phyloP scores from a whole-genome alignment of 2,329 filamentous ascomycete species.

The Dissoconium aciculare region DNA sequence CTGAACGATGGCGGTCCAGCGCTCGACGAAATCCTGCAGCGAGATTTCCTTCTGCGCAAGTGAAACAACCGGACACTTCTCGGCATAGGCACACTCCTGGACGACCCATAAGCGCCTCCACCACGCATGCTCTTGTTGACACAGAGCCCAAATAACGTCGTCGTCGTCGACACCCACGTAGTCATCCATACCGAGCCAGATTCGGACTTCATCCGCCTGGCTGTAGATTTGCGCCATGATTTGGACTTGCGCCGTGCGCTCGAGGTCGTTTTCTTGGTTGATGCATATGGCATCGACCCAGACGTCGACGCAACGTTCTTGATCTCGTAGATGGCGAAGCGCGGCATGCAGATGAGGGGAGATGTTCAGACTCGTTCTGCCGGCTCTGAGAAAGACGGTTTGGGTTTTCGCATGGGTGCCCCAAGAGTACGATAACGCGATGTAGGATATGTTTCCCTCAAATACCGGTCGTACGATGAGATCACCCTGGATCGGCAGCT shows the following conservation, averaged over 20 bases:
- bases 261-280: conserved; percentile 2
- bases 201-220: background rate
- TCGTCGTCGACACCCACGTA: conserved; percentile 1
- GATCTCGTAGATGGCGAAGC: background rate
- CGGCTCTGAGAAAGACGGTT: background rate
- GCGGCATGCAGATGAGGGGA: background rate
- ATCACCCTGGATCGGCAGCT: background rate
- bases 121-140: background rate
- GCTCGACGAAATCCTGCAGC: background rate
- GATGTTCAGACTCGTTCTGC: background rate
- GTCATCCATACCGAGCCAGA: conserved; percentile 7
- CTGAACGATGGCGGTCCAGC: background rate
- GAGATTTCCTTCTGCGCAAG: background rate
- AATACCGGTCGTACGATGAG: background rate
- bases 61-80: background rate
- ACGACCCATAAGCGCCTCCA: background rate
- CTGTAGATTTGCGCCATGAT: conserved; percentile 3
- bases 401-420: background rate
- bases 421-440: conserved; percentile 2
- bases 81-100: background rate
- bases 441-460: background rate
- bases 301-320: background rate
- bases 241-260: conserved; percentile 2
- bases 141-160: background rate
- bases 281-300: conserved; percentile 6